These are phyloP conservation scores for Trametes pubescens DNA, from an alignment of 1,284 basidiomycete genomes.

Conservation along the genomic window DNA sequence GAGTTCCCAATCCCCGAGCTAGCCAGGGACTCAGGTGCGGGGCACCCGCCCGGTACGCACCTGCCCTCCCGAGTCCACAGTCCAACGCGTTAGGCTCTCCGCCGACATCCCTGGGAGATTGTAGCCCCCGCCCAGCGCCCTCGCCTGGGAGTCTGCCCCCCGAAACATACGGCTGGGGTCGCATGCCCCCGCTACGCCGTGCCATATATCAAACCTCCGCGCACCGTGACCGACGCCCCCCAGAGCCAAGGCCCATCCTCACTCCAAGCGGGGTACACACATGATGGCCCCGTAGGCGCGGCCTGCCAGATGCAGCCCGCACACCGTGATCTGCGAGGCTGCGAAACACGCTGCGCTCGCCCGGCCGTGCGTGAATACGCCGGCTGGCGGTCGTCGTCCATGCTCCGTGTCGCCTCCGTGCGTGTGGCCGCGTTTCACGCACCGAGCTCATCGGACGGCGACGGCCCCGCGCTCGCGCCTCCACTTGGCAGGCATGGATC, in stretches of 20 bases:
- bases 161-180: constrained; percentile 5
- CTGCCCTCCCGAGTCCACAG: not conserved
- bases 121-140: not conserved
- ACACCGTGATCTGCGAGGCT: constrained; percentile 6
- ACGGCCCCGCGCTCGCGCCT: not conserved
- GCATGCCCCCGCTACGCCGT: constrained; percentile 7
- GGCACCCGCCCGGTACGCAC: constrained; percentile 6
- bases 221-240: constrained; percentile 4
- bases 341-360: constrained; percentile 13
- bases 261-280: not conserved
- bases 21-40: constrained; percentile 4
- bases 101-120: not conserved
- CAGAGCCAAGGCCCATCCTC: not conserved
- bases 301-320: not conserved
- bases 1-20: constrained; percentile 13
- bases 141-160: constrained; percentile 2
- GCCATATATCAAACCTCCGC: constrained; percentile 11
- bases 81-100: not conserved
- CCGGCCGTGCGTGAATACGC: constrained; percentile 3
- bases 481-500: too few species aligned
- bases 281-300: constrained; percentile 7
- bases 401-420: not conserved
- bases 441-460: constrained; percentile 7
- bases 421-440: constrained; percentile 12
- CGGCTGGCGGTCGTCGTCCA: constrained; percentile 7